These are phyloP conservation scores for Leccinum subrobustum DNA, from an alignment of 1,284 basidiomycete species.

Conservation along the genomic window DNA sequence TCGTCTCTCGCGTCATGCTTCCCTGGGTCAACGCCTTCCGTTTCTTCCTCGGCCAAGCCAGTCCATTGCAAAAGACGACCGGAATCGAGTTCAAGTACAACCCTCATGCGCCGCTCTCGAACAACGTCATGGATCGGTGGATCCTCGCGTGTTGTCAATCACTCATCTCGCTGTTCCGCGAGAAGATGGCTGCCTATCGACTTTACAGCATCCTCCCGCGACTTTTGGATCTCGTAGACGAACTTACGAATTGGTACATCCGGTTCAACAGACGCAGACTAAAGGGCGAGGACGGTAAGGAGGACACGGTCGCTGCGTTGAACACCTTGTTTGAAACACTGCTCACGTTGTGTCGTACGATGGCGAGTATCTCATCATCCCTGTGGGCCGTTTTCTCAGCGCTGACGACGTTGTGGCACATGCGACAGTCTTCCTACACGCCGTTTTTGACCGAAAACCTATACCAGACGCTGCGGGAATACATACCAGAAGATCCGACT, in stretches of 20 bases:
- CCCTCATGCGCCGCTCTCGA: constrained; percentile 79
- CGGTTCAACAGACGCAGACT: constrained; percentile 96
- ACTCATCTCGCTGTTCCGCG: constrained; percentile 86
- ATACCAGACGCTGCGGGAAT: constrained; percentile 87
- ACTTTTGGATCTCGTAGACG: constrained; percentile 89
- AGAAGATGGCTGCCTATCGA: constrained; percentile 97
- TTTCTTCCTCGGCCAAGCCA: constrained; percentile 97
- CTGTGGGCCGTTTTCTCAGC: constrained; percentile 2
- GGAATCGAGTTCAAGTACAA: constrained; percentile 86
- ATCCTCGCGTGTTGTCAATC: constrained; percentile 97
- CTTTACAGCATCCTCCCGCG: constrained; percentile 99
- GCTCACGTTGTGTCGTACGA: constrained; percentile 91
- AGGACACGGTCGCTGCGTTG: constrained; percentile 87
- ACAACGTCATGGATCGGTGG: constrained; percentile 99
- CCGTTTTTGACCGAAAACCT: constrained; percentile 98
- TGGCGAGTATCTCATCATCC: constrained; percentile 54
- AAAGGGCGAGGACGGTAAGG: constrained; percentile 92
- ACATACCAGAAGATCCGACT: constrained; percentile 73
- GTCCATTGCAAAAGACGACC: constrained; percentile 82
- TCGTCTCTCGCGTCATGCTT: constrained; percentile 90
- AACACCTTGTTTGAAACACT: constrained; percentile 97
- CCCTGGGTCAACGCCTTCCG: constrained; percentile 99
- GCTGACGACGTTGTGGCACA: constrained; percentile 15
- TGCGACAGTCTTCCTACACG: constrained; percentile 87
- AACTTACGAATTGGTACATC: constrained; percentile 99